phyloP scores from a whole-genome alignment of 2,329 filamentous ascomycete genomes.

The Rutstroemia sp. region DNA sequence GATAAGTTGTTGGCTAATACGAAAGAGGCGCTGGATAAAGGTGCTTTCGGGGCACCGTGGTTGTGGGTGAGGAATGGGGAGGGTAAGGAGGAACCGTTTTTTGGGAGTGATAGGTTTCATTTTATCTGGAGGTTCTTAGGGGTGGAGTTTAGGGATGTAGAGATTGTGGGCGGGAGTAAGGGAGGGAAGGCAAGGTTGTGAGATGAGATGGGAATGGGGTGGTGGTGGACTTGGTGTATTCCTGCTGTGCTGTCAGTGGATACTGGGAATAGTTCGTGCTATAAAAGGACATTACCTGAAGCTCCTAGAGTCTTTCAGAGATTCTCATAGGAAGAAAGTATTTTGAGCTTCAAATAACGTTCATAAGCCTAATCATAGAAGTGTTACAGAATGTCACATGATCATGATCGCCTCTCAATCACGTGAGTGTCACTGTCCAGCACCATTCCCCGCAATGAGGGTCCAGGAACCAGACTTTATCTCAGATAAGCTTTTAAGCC shows the following conservation, averaged over 20 bases:
- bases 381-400: no score
- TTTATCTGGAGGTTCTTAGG: slow-evolving; percentile 62
- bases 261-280: no score
- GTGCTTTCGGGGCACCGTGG: slow-evolving; percentile 75
- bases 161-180: slow-evolving; percentile 31
- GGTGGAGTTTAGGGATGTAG: slow-evolving; percentile 50
- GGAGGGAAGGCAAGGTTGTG: slow-evolving; percentile 17
- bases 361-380: no score
- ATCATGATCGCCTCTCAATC: no score
- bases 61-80: slow-evolving; percentile 55
- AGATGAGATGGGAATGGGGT: background rate
- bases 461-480: slow-evolving; percentile 5
- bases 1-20: slow-evolving; percentile 51
- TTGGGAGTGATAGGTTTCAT: slow-evolving; percentile 68
- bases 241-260: no score
- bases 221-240: no score
- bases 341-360: no score
- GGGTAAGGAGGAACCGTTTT: slow-evolving; percentile 60
- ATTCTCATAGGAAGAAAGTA: no score
- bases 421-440: background rate
- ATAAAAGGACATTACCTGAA: no score
- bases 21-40: slow-evolving; percentile 51
- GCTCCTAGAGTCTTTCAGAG: no score
- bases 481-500: slow-evolving; percentile 21
- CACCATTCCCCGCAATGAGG: slow-evolving; percentile 5